phyloP scores from a whole-genome alignment of 2,329 filamentous ascomycete species.

The Aspergillus aculeatus region DNA sequence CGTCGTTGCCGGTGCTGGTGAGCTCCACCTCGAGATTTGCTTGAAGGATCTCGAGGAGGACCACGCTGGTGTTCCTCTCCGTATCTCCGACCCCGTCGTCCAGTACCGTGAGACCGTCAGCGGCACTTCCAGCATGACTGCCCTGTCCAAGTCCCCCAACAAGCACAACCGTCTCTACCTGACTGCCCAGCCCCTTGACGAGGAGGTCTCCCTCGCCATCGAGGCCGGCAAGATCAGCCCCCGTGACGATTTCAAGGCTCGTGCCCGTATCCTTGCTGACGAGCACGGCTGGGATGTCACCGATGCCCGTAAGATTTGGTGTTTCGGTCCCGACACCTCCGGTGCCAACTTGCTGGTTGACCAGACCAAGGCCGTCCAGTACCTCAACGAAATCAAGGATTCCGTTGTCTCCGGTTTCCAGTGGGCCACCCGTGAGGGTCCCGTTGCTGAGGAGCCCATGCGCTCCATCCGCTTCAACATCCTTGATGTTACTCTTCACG shows the following conservation, averaged over 20 bases:
- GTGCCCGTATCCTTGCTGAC: conserved; percentile 92
- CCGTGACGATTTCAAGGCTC: conserved; percentile 98
- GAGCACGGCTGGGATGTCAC: conserved; percentile 99
- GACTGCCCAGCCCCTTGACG: conserved; percentile 81
- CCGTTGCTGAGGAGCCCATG: conserved; percentile 97
- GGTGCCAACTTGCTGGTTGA: conserved; percentile 98
- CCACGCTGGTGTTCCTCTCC: conserved; percentile 97
- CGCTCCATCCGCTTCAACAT: conserved; percentile 97
- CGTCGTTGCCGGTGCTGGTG: conserved; percentile 97
- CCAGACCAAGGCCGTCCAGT: conserved; percentile 99
- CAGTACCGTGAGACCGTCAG: conserved; percentile 96
- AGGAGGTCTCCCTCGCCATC: conserved; percentile 89
- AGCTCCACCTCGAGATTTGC: conserved; percentile 99
- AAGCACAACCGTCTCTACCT: conserved; percentile 99
- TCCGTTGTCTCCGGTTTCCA: conserved; percentile 99
- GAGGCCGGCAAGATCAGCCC: conserved; percentile 88
- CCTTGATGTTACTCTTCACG: conserved; percentile 98
- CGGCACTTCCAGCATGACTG: conserved; percentile 84
- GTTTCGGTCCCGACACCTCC: conserved; percentile 95
- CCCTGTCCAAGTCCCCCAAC: conserved; percentile 99
- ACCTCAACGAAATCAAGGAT: conserved; percentile 99
- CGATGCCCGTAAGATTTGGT: conserved; percentile 99
- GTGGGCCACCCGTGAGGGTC: conserved; percentile 97
- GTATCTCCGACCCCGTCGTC: conserved; percentile 96
- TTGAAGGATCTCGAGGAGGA: conserved; percentile 99